These are phyloP conservation scores for Ogataea nonfermentans DNA, from an alignment of 805 yeast genomes.

Conservation along the genomic window DNA sequence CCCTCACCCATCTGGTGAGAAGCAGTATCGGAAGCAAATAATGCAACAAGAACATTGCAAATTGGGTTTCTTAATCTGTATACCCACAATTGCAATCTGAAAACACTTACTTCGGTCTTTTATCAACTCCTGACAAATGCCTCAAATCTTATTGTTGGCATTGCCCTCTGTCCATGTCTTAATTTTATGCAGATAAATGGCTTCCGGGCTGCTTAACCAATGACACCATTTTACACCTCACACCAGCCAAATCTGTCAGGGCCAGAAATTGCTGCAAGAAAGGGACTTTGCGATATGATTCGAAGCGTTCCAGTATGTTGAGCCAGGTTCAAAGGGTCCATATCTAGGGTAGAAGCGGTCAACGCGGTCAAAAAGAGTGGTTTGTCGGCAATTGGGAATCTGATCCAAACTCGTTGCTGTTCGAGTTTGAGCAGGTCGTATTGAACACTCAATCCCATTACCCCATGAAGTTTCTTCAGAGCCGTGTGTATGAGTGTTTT, in stretches of 20 bases:
- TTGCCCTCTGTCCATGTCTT: no score
- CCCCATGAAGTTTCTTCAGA: conserved; percentile 26
- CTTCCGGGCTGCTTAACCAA: conserved; percentile 1
- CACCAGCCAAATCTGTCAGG: conserved; percentile 25
- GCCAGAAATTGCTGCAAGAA: conserved; percentile 26
- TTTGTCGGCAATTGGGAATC: conserved; percentile 26
- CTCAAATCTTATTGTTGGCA: no score
- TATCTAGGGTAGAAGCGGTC: conserved; percentile 12
- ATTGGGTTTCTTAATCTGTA: not conserved
- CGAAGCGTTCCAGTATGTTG: conserved; percentile 10
- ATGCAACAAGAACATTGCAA: not conserved
- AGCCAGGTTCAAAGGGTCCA: conserved; percentile 13
- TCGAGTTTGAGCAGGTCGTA: conserved; percentile 24
- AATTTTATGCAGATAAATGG: no score
- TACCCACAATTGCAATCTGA: not conserved
- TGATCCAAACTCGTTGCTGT: conserved; percentile 15
- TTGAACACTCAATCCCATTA: conserved; percentile 28
- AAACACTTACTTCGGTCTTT: no score
- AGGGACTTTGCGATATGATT: conserved; percentile 20
- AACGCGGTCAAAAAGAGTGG: conserved; percentile 19
- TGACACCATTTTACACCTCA: not conserved
- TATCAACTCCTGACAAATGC: no score
- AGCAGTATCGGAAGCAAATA: conserved; percentile 4
- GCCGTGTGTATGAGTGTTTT: conserved; percentile 23
- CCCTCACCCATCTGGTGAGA: conserved; percentile 5